Percentiles rank a stretch among this genome's conserved stretches.
These are phyloP conservation scores for Botrytis medusae DNA, from an alignment of 2,329 filamentous ascomycete species.

Conservation along the genomic window DNA sequence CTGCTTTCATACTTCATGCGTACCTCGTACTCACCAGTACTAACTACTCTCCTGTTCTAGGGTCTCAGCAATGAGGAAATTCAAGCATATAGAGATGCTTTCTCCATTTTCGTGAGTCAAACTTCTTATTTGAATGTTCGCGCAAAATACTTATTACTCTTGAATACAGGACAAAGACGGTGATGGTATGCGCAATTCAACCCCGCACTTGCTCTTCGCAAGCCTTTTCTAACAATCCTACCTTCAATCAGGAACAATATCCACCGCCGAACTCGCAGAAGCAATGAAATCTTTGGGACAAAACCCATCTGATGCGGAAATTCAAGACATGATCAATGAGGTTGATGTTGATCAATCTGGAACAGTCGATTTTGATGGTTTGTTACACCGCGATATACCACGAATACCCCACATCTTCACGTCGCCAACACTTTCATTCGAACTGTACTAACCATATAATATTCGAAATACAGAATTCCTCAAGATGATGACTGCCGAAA, in stretches of 20 bases:
- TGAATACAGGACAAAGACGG: slow-evolving; percentile 19
- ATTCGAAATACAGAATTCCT: slow-evolving; percentile 55
- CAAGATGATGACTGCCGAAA: slow-evolving; percentile 64
- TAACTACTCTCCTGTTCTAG: neutral
- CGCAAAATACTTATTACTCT: slow-evolving; percentile 1
- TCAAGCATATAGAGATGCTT: slow-evolving; percentile 23
- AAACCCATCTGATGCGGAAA: slow-evolving; percentile 22
- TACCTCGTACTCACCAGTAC: neutral
- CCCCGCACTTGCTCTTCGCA: slow-evolving; percentile 17
- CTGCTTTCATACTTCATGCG: neutral
- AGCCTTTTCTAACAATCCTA: neutral
- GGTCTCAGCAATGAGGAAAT: slow-evolving; percentile 21
- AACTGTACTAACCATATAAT: slow-evolving; percentile 12
- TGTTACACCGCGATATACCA: slow-evolving; percentile 6
- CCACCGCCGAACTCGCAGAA: slow-evolving; percentile 18
- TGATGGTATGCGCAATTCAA: slow-evolving; percentile 21
- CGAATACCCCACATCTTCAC: slow-evolving; percentile 13
- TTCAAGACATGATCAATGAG: slow-evolving; percentile 24
- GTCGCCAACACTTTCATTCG: neutral
- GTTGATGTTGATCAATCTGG: slow-evolving; percentile 23
- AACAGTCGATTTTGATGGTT: slow-evolving; percentile 24
- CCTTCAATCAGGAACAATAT: slow-evolving; percentile 17
- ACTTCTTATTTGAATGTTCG: neutral
- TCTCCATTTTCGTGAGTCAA: slow-evolving; percentile 18
- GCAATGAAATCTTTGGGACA: slow-evolving; percentile 22